Percentiles rank a stretch among this genome's conserved stretches.
phyloP scores from a whole-genome alignment of 257 asterid genomes.

The Solanum virginianum region DNA sequence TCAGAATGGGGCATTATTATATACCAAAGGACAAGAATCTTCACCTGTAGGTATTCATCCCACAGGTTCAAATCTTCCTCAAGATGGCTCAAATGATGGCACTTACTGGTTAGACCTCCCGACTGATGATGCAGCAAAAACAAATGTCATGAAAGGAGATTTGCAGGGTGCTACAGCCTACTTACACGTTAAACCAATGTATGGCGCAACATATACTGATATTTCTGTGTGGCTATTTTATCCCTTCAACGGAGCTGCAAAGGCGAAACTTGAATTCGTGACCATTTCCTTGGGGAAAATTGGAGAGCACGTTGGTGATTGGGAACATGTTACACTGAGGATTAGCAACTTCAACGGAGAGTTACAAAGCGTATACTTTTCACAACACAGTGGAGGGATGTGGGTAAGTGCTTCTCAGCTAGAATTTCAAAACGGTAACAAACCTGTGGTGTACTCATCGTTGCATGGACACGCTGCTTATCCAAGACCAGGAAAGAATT shows the following conservation, averaged over 20 bases:
- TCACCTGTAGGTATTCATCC: background rate
- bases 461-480: constrained; percentile 24
- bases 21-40: too few species aligned
- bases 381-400: background rate
- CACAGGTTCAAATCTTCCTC: constrained; percentile 21
- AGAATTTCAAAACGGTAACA: constrained; percentile 14
- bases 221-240: constrained; percentile 19
- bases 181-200: constrained; percentile 19
- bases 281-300: too few species aligned
- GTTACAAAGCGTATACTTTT: too few species aligned
- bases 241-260: constrained; percentile 7
- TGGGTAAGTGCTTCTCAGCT: constrained; percentile 17
- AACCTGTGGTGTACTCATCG: constrained; percentile 14
- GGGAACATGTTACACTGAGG: too few species aligned
- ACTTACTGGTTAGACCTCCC: constrained; percentile 27
- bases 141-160: constrained; percentile 15
- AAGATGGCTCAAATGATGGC: constrained; percentile 12
- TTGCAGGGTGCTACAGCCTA: constrained; percentile 8
- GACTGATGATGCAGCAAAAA: background rate
- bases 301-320: too few species aligned
- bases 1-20: too few species aligned
- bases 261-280: too few species aligned
- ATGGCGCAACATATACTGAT: constrained; percentile 17
- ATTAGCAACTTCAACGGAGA: too few species aligned
- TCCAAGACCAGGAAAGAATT: constrained; percentile 6